Evolutionary conservation across 163 green algal species (phyloP).

Genomic region (Chlorella variabilis): DNA sequence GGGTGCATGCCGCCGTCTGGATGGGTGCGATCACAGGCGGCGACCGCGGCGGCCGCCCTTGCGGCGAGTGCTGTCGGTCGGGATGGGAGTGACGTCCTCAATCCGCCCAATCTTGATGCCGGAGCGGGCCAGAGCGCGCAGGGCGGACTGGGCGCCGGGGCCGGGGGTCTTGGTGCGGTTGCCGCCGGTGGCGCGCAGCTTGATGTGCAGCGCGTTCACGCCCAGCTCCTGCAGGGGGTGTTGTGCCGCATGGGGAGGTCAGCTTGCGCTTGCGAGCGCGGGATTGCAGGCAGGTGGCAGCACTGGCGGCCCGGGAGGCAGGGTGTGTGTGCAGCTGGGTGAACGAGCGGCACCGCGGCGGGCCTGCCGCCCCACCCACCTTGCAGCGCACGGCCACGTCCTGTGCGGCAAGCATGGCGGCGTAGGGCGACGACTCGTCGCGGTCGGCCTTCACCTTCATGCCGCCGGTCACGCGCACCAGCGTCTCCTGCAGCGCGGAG

Average conservation of each 20-base stretch:
- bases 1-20: too few relatives aligned
- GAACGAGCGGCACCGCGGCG: too few relatives aligned
- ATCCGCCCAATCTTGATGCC: slow-evolving; percentile 99
- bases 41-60: slow-evolving; percentile 96
- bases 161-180: slow-evolving; percentile 99
- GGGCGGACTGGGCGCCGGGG: slow-evolving; percentile 96
- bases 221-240: slow-evolving; percentile 91
- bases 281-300: too few relatives aligned
- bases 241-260: background rate
- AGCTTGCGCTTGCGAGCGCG: too few relatives aligned
- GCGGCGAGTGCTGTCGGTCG: slow-evolving; percentile 94
- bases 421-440: slow-evolving; percentile 99
- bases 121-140: slow-evolving; percentile 95
- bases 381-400: slow-evolving; percentile 91
- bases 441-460: slow-evolving; percentile 99
- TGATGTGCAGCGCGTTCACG: slow-evolving; percentile 99
- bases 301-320: too few relatives aligned
- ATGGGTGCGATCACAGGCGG: slow-evolving; percentile 75
- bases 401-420: slow-evolving; percentile 99
- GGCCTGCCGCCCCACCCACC: too few relatives aligned
- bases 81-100: slow-evolving; percentile 99
- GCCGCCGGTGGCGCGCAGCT: slow-evolving; percentile 97
- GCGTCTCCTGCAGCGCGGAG: slow-evolving; percentile 79
- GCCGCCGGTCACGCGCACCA: slow-evolving; percentile 96
- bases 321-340: too few relatives aligned